Conservation (phyloP, 306 rosid species). For the Acacia melanoxylon region DNA sequence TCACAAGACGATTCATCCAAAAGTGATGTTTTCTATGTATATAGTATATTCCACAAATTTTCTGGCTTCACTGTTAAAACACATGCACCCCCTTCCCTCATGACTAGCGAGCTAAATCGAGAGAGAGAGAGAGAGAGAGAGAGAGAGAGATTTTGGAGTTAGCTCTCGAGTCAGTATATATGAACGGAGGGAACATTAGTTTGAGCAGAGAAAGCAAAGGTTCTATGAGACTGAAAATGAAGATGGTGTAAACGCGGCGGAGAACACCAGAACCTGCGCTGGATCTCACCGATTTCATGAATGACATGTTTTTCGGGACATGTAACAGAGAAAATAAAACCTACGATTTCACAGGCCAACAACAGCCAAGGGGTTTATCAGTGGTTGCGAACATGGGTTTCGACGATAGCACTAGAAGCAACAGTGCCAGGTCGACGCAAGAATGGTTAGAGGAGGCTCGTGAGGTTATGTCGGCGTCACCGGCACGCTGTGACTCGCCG, state of each 20-base stretch:
- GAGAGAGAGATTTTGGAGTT: background rate
- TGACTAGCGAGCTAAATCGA: background rate
- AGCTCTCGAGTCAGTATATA: background rate
- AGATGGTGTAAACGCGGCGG: conserved; percentile 29
- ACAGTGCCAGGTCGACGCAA: conserved; percentile 52
- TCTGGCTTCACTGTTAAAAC: background rate
- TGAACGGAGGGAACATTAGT: conserved; percentile 12
- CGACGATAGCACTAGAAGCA: conserved; percentile 55
- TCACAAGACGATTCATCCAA: background rate
- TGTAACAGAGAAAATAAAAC: conserved; percentile 30
- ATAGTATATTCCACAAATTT: background rate
- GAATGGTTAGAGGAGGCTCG: conserved; percentile 84
- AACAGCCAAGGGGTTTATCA: background rate
- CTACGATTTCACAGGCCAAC: conserved; percentile 57
- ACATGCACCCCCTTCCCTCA: background rate
- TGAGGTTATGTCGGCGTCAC: conserved; percentile 69
- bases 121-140: background rate
- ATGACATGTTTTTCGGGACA: conserved; percentile 75
- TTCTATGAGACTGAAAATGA: conserved; percentile 34
- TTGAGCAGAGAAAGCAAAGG: conserved; percentile 39
- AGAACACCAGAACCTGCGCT: conserved; percentile 39
- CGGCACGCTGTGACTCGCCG: conserved; percentile 58
- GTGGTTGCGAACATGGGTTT: conserved; percentile 20
- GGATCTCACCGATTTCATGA: conserved; percentile 83
- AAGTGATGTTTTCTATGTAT: background rate